phyloP scores from a whole-genome alignment of 495 filamentous ascomycete genomes.

The Thermochaetoides thermophila region DNA sequence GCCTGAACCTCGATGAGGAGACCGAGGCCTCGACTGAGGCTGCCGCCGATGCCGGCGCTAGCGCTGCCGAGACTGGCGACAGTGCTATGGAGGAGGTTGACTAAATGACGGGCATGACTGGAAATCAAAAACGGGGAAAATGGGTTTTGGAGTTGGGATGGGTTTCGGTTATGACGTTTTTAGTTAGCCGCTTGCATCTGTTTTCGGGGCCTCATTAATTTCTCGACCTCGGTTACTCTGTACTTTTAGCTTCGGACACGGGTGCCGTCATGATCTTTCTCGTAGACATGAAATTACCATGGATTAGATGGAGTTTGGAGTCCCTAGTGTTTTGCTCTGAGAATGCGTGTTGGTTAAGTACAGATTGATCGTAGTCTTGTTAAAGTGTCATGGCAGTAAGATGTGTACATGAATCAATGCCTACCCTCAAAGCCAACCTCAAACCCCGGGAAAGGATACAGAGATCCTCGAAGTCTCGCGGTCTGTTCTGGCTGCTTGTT shows the following conservation, averaged over 20 bases:
- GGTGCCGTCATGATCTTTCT: slow-evolving; percentile 12
- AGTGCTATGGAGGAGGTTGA: slow-evolving; percentile 57
- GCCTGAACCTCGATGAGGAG: slow-evolving; percentile 88
- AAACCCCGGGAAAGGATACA: no score
- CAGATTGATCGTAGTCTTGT: no score
- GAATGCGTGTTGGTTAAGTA: no score
- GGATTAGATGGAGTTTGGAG: slow-evolving; percentile 3
- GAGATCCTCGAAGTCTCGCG: no score
- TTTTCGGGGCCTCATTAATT: slow-evolving; percentile 11
- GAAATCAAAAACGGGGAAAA: slow-evolving; percentile 31
- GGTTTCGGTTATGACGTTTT: slow-evolving; percentile 21
- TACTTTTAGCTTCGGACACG: slow-evolving; percentile 16
- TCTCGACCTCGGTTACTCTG: slow-evolving; percentile 9
- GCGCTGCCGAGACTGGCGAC: slow-evolving; percentile 40
- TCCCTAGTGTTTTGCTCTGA: slow-evolving; percentile 12
- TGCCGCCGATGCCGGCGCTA: slow-evolving; percentile 29
- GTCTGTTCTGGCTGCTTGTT: no score
- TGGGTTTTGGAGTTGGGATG: slow-evolving; percentile 27
- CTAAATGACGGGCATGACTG: slow-evolving; percentile 30
- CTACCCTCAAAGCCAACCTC: no score
- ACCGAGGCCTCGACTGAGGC: slow-evolving; percentile 56
- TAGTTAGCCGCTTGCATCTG: slow-evolving; percentile 23
- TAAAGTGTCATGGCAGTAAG: no score
- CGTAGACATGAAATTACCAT: slow-evolving; percentile 19
- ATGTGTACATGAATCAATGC: no score